These are phyloP conservation scores for Citrus medica DNA, from an alignment of 345 rosid genomes.

Conservation along the genomic window DNA sequence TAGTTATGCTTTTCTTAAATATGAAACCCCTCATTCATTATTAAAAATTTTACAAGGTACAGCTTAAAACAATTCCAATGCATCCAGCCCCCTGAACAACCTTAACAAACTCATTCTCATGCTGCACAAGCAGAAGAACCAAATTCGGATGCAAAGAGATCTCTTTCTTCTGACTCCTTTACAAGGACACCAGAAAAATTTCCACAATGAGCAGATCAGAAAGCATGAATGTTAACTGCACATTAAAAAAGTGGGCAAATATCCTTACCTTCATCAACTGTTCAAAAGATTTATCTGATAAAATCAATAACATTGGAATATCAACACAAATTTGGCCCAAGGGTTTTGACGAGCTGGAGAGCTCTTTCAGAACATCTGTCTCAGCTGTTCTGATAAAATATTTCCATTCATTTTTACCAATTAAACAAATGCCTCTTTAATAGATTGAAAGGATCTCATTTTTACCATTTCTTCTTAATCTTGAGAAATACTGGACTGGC, in stretches of 20 bases:
- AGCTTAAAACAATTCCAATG: not conserved
- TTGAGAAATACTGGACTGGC: not conserved
- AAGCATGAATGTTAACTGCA: not conserved
- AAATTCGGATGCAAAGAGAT: not conserved
- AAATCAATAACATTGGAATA: not conserved
- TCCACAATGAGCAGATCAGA: not conserved
- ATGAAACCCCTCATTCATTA: too few relatives aligned
- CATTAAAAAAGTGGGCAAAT: not conserved
- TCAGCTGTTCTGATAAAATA: not conserved
- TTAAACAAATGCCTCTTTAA: not conserved
- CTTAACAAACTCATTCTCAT: too few relatives aligned
- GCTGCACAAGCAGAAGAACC: too few relatives aligned
- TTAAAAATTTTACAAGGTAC: too few relatives aligned
- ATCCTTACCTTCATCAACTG: not conserved
- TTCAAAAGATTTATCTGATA: not conserved
- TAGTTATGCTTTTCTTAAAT: too few relatives aligned
- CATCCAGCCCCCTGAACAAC: not conserved
- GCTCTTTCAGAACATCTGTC: not conserved
- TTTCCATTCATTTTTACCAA: not conserved
- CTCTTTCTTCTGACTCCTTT: not conserved
- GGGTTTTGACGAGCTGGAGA: not conserved
- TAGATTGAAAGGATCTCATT: too few relatives aligned
- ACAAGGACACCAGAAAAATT: not conserved
- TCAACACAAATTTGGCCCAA: not conserved
- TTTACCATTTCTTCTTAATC: not conserved